phyloP scores from a whole-genome alignment of 75 land plant species.

The Cupressus sempervirens region DNA sequence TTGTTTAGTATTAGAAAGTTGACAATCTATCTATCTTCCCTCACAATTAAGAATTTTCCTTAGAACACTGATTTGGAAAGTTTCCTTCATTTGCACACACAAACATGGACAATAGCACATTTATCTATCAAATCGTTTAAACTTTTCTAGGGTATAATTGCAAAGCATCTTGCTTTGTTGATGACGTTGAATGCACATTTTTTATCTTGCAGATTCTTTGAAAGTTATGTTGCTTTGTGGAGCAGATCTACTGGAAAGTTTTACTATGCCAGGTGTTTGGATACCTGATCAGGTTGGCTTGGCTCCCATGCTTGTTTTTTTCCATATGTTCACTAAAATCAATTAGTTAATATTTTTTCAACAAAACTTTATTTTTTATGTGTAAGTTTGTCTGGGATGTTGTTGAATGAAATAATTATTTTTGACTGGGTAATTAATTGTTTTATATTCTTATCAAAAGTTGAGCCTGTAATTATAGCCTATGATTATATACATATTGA shows the following conservation, averaged over 20 bases:
- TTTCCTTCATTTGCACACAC: not conserved
- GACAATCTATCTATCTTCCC: not conserved
- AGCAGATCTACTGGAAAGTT: conserved; percentile 75
- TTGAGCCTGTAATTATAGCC: not conserved
- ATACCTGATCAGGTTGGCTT: conserved; percentile 69
- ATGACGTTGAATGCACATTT: not conserved
- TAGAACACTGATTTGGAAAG: no score
- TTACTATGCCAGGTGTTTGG: conserved; percentile 73
- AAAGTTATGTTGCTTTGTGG: conserved; percentile 91
- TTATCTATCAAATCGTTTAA: not conserved
- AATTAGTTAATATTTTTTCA: not conserved
- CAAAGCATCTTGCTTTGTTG: not conserved
- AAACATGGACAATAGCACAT: not conserved
- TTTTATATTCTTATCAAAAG: not conserved
- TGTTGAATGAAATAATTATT: not conserved
- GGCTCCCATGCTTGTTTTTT: not conserved
- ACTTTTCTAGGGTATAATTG: not conserved
- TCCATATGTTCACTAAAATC: not conserved
- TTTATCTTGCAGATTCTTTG: conserved; percentile 46
- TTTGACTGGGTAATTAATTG: not conserved
- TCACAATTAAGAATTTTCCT: not conserved
- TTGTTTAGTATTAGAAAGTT: no score
- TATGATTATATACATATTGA: not conserved
- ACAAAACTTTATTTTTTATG: not conserved
- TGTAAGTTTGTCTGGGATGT: not conserved